Base-by-base conservation (phyloP, 768 basidiomycete genomes). In the Lanmaoa rubissima region DNA sequence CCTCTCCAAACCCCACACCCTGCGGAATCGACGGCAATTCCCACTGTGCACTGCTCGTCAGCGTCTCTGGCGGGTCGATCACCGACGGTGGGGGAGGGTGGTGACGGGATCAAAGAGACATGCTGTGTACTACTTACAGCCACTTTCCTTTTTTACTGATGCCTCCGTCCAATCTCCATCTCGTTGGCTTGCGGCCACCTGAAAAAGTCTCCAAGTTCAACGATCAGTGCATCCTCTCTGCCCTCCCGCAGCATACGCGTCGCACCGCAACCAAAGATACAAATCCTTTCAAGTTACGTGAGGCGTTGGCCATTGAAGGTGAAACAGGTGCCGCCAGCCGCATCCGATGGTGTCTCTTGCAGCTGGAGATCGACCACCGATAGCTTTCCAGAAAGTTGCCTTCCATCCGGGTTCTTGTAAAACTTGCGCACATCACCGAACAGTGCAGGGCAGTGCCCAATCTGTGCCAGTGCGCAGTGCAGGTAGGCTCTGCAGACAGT, bases 391-490 rank as follows among this genome's bases (percentile, higher is more conserved):
- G 82, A 43, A 61, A 2, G 82, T 1, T 82, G 79, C 12, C 86
- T 87, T 17, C 86, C 87, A 45, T 82, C 75, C 2, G 83, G 72
- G 63, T 86, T 84, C 62, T 87, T 86, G 56, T 83, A 28, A 88
- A 76, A 88, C 69, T 87, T 88, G 65, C 84, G 79, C 65, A 85
- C 73, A 70, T 88, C 87, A 65, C 87, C 35, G 88, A 77, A 61
- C 21, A 24, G 21, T 88, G 87, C 28, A 87, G 73, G 2, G 79
- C 86, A 2, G 82, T 82, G 52, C 86, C n/a, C 41, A 80, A 73
- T 47, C 86, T 73, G 63, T 89, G 84, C 87, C 87, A 87, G 75
- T 19, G 86, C 79, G 76, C 82, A 87, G 1, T 71, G 69, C 0
- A 86, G 87, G 61, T 87, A 87, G 4, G 87, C 86, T 17, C 75